A percentile compares a stretch with the other conserved stretches of the same genome.
Evolutionary conservation across 345 rosid genomes (phyloP).

Genomic region (Zanthoxylum bungeanum): DNA sequence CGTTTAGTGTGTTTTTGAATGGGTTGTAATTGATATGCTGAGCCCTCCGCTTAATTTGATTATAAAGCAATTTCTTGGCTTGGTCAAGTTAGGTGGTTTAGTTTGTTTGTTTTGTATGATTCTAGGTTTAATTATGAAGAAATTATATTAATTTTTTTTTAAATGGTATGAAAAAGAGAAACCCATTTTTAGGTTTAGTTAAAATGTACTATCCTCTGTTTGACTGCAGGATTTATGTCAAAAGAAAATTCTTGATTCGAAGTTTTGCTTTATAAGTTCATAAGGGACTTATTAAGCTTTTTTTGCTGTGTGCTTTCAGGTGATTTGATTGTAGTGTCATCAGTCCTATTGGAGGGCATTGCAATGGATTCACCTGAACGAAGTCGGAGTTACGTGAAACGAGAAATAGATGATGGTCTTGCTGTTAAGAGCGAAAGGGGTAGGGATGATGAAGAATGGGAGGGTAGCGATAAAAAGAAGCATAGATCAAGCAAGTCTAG

Average conservation of each 20-base stretch:
- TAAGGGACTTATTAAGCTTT: background rate
- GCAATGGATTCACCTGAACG: slow-evolving; percentile 68
- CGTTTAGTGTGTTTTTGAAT: background rate
- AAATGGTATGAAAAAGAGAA: background rate
- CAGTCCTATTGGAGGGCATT: background rate
- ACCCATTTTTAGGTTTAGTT: background rate
- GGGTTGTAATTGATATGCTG: background rate
- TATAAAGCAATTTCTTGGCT: background rate
- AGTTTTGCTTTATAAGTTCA: background rate
- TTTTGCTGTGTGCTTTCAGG: background rate
- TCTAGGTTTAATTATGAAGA: background rate
- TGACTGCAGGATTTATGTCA: background rate
- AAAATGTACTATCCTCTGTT: background rate
- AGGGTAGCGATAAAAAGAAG: slow-evolving; percentile 55
- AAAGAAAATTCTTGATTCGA: background rate
- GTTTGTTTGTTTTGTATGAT: background rate
- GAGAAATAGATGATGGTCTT: slow-evolving; percentile 40
- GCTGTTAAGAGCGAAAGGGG: slow-evolving; percentile 43
- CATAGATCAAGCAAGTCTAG: slow-evolving; percentile 62
- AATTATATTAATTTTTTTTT: background rate
- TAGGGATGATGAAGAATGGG: slow-evolving; percentile 61
- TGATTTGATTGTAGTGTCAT: background rate
- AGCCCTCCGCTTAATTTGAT: background rate
- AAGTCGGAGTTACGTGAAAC: slow-evolving; percentile 38
- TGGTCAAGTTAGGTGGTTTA: background rate